Evolutionary conservation across 2,329 filamentous ascomycete species (phyloP).

Genomic region (Madurella fahalii): DNA sequence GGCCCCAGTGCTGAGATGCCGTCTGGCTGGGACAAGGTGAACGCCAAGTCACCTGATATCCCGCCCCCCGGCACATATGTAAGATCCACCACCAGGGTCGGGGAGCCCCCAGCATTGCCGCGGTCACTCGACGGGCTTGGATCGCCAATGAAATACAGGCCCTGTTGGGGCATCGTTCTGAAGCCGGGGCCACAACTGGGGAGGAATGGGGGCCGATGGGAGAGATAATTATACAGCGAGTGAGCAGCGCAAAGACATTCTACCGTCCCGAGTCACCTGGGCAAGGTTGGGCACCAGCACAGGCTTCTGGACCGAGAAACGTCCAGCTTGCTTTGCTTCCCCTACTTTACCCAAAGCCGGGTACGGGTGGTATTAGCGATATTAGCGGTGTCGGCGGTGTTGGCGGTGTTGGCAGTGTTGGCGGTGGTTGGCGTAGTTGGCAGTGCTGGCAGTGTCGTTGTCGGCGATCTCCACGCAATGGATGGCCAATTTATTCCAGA

Average conservation of each 20-base stretch:
- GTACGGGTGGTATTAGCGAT: too few species aligned
- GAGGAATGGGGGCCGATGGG: too few species aligned
- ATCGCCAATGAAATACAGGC: not conserved
- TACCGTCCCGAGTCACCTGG: not conserved
- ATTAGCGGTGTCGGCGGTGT: too few species aligned
- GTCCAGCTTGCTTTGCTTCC: not conserved
- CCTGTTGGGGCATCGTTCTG: not conserved
- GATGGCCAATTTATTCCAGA: too few species aligned
- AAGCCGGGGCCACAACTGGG: too few species aligned
- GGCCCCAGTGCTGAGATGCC: too few species aligned
- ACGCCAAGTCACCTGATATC: constrained; percentile 14
- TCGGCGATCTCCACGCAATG: too few species aligned
- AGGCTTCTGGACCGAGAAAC: not conserved
- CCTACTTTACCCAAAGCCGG: not conserved
- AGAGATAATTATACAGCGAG: too few species aligned
- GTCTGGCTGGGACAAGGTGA: not conserved
- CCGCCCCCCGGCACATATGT: not conserved
- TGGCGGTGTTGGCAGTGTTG: too few species aligned
- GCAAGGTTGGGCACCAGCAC: constrained; percentile 2
- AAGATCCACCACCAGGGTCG: constrained; percentile 15
- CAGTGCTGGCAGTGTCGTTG: too few species aligned
- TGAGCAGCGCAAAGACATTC: not conserved
- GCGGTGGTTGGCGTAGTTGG: too few species aligned
- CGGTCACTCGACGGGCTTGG: not conserved
- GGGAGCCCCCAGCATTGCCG: constrained; percentile 7